Percentiles rank a stretch among this genome's conserved stretches.
These are phyloP conservation scores for Acanthamoeba healyi DNA, from an alignment of 208 protist species.

Conservation along the genomic window DNA sequence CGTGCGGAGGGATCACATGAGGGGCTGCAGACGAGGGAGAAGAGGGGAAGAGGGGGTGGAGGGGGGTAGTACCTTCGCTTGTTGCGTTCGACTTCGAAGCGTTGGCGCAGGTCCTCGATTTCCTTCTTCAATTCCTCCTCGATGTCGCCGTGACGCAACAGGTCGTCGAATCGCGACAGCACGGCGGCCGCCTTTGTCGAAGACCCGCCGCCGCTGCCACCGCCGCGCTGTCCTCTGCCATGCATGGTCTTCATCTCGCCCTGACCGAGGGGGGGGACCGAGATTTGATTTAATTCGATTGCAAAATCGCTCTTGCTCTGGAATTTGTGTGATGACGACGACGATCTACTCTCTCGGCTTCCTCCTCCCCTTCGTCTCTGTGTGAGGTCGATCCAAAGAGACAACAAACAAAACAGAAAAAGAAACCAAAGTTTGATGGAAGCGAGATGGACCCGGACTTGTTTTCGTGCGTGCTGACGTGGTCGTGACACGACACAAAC, in stretches of 20 bases:
- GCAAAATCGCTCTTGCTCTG: too few species aligned
- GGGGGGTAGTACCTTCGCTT: neutral
- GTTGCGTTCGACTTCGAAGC: constrained; percentile 29
- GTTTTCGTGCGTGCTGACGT: too few species aligned
- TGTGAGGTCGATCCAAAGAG: too few species aligned
- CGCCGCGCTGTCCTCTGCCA: neutral
- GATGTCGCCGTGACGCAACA: constrained; percentile 9
- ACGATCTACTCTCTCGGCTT: too few species aligned
- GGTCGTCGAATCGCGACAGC: neutral
- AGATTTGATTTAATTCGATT: too few species aligned
- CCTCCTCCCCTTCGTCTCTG: too few species aligned
- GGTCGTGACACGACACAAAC: neutral
- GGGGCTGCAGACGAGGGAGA: neutral
- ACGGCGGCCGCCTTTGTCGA: neutral
- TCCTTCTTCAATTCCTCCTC: neutral
- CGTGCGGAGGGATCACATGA: too few species aligned
- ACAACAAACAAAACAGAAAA: too few species aligned
- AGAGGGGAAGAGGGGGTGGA: neutral
- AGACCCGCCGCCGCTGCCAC: neutral
- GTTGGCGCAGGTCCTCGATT: constrained; percentile 18
- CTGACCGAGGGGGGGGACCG: too few species aligned
- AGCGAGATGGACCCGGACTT: too few species aligned
- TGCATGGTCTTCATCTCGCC: neutral
- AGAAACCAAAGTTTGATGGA: too few species aligned
- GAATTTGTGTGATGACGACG: too few species aligned